Evolutionary conservation across 73 alveolate species (phyloP), one percentile per base, ranked within the genome.

Genomic region (Effrenium voratum): DNA sequence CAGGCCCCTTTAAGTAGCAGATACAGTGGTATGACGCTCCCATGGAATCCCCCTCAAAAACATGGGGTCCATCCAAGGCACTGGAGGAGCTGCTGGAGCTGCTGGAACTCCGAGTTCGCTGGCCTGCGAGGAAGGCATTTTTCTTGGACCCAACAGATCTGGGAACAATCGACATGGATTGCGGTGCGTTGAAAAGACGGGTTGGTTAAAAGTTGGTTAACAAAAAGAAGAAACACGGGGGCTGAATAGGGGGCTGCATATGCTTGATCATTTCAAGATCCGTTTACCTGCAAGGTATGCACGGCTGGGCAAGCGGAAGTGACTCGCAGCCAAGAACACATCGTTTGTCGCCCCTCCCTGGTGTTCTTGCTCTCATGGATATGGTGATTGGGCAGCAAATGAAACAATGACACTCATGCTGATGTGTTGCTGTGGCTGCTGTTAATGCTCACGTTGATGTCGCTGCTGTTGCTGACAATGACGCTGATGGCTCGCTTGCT

Each of bases 51-150:
- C 76, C 8, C 38, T 6, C 32, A 13, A 19, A 19, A 28, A 28
- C 5, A 63, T 16, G 19, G 26, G 6, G 19, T 76, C 60, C 45
- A 1, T 40, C 49, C 92, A 30, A 63, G 85, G 6, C n/a, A 40
- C 97, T 90, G 81, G 97, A 90, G 32, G 97, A 90, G 80, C 88
- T 68, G 97, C 97, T 90, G 38, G 97, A 90, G 57, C 88, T 66
- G 87, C 36, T 45, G 44, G 97, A 90, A 43, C 97, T 90, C n/a
- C 66, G 46, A 28, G 73, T 43, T 49, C 79, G 50, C 93, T 79
- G 44, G 16, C 75, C 16, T 3, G 38, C 75, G 30, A 32, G 40
- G 5, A 60, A 5, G 19, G 3, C 82, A 70, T 5, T 10, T n/a
- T 40, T 28, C 47, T 12, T 47, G 2, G 26, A 73, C 52, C 44